Conservation (phyloP, 2,329 filamentous ascomycete genomes). For the Botrytis hyacinthi region DNA sequence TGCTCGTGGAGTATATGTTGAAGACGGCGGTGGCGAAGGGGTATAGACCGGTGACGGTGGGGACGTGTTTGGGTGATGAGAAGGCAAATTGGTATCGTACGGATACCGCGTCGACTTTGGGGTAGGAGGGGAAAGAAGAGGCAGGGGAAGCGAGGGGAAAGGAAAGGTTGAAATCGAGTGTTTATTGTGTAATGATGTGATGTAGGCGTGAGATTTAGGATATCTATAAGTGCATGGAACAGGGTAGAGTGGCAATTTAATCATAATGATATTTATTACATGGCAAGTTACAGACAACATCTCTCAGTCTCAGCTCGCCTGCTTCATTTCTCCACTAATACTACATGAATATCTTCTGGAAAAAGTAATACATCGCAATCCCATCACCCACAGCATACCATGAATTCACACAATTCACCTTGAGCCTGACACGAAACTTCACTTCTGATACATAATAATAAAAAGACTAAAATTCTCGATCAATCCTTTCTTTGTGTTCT, state of each 20-base stretch:
- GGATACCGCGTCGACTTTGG: constrained; percentile 20
- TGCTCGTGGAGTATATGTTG: constrained; percentile 36
- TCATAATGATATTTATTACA: neutral
- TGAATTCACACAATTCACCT: neutral
- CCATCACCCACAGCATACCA: accelerated
- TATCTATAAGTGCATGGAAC: neutral
- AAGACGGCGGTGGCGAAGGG: constrained; percentile 38
- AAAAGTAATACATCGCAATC: neutral
- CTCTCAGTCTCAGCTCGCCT: neutral
- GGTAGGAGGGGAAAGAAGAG: neutral
- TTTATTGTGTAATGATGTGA: neutral
- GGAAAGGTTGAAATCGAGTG: too few relatives aligned
- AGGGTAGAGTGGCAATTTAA: neutral
- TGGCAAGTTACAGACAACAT: neutral
- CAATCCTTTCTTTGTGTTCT: neutral
- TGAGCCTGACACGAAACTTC: neutral
- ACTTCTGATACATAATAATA: neutral
- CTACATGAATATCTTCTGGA: neutral
- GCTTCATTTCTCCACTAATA: neutral
- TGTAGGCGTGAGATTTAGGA: neutral
- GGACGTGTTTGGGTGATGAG: constrained; percentile 45
- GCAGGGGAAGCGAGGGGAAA: neutral
- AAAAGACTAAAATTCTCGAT: neutral
- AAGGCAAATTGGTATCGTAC: constrained; percentile 43
- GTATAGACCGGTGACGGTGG: constrained; percentile 44